These are phyloP conservation scores for Geosiphon pyriformis DNA, from an alignment of 192 early-diverging fungal species.

Conservation along the genomic window DNA sequence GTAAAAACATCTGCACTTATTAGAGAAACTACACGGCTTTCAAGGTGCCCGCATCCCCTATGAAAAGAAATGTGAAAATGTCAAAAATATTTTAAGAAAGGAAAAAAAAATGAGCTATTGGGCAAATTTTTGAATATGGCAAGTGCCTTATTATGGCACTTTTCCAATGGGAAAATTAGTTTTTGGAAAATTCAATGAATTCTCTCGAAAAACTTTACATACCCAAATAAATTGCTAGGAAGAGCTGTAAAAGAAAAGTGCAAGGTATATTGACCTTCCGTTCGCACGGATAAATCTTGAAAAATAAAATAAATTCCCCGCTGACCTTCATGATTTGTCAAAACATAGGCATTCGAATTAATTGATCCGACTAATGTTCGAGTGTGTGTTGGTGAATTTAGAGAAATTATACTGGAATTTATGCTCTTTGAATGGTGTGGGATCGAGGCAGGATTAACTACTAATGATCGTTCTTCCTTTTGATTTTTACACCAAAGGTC, in stretches of 20 bases:
- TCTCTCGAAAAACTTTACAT: conserved; percentile 13
- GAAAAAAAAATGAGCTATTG: conserved; percentile 13
- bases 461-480: conserved; percentile 31
- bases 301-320: conserved; percentile 75
- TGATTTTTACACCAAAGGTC: conserved; percentile 25
- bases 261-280: conserved; percentile 67
- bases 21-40: conserved; percentile 27
- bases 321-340: conserved; percentile 59
- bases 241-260: conserved; percentile 64
- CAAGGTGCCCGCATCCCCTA: conserved; percentile 20
- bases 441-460: conserved; percentile 33
- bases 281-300: conserved; percentile 71
- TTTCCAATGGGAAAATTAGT: too few relatives aligned
- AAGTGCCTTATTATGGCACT: too few relatives aligned
- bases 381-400: conserved; percentile 30
- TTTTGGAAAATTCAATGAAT: neutral
- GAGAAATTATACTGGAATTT: conserved; percentile 10
- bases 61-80: neutral
- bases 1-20: conserved; percentile 50
- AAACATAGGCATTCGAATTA: conserved; percentile 59
- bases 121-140: too few relatives aligned
- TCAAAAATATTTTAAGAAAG: conserved; percentile 7
- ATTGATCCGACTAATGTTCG: conserved; percentile 69
- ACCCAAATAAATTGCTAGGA: conserved; percentile 47
- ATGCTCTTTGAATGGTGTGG: conserved; percentile 18